Base-by-base conservation (phyloP, 1,284 basidiomycete genomes). In the Malassezia dermatis region DNA sequence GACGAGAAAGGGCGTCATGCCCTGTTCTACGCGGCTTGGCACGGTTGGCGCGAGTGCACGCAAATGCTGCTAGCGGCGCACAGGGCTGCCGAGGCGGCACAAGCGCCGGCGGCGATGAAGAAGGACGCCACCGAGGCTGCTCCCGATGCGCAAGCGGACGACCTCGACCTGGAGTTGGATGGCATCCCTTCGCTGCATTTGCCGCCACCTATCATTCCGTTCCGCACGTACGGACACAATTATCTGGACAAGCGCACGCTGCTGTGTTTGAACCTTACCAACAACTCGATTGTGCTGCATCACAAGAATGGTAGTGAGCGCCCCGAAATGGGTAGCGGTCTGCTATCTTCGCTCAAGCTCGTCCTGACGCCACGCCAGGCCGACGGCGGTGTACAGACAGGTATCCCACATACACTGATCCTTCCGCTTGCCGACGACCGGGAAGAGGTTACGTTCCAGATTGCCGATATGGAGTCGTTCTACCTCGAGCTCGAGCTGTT, bases 201-300 rank as follows among this genome's bases (percentile, higher is more conserved):
- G 21, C 94, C 94, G 5, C 94, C 94, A 0, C 94, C 94, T 1
- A 96, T 96, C 77, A 95, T 99, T 80, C 91, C 94, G 7, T 88
- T 75, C 65, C 67, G 75, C 39, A 71, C 71, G 8, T 75, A 75
- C 44, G 75, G 75, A 8, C 73, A 74, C 65, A 75, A 71, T 58
- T 75, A 74, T 48, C 80, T 96, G 37, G 90, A 95, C 75, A 86
- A 85, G 72, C 84, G 85, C 50, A 83, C 84, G 65, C 80, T 98
- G 23, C 83, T 98, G 7, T 88, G 94, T 66, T 80, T 99, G 42
- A 84, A 85, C 1, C n/a, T 74, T 17, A 65, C 71, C 11, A 67
- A 73, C 62, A 62, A 59, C 35, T 71, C 67, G 43, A 67, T 73
- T 30, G 65, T 64, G 59, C 60, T 73, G 19, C 69, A 72, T 62